These are phyloP conservation scores for Dendrobium nobile DNA, from an alignment of 106 monocot genomes.

Conservation along the genomic window DNA sequence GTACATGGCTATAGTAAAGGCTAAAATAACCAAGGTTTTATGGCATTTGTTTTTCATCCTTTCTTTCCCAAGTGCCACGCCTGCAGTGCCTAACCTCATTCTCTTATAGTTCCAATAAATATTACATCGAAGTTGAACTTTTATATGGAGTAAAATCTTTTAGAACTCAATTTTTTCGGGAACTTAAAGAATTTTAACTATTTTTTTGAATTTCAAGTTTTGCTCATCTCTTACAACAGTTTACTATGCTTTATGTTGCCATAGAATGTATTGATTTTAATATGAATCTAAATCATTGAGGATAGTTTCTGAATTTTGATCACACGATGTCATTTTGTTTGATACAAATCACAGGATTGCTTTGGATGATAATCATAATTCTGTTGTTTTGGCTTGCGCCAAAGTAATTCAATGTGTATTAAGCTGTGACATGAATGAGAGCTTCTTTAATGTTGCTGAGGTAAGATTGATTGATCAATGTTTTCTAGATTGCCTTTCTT, in stretches of 20 bases:
- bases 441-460: slow-evolving; percentile 60
- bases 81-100: background rate
- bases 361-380: slow-evolving; percentile 95
- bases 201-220: background rate
- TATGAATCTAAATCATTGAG: background rate
- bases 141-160: background rate
- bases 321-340: background rate
- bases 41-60: background rate
- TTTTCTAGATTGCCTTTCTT: background rate
- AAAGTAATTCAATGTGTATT: slow-evolving; percentile 65
- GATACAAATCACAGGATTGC: slow-evolving; percentile 57
- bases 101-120: background rate
- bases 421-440: slow-evolving; percentile 76
- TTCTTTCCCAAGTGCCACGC: background rate
- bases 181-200: background rate
- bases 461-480: slow-evolving; percentile 24
- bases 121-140: background rate
- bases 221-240: background rate
- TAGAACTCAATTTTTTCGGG: background rate
- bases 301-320: background rate
- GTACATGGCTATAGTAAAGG: background rate
- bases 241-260: background rate
- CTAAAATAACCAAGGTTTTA: background rate
- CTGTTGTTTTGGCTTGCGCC: slow-evolving; percentile 83
- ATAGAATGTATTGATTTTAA: background rate